Percentiles rank a stretch among this genome's conserved stretches.
Evolutionary conservation across 2,329 filamentous ascomycete genomes (phyloP).

Genomic region (Ambrosiella beaveri): DNA sequence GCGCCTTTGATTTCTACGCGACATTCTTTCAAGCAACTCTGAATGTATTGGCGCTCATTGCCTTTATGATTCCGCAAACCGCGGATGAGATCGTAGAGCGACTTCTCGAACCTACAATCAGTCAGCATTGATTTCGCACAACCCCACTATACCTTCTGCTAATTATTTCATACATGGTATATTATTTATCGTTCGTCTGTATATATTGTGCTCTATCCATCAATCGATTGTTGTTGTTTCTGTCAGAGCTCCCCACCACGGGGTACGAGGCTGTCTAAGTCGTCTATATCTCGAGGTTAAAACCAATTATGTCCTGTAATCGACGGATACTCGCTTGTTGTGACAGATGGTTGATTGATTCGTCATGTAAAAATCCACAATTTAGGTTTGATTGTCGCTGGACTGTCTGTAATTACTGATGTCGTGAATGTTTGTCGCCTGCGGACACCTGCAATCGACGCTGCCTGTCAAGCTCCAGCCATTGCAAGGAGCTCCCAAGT

Average conservation of each 20-base stretch:
- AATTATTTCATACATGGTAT: no score
- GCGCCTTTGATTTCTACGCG: slow-evolving; percentile 78
- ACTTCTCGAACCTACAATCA: slow-evolving; percentile 81
- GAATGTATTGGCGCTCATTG: slow-evolving; percentile 86
- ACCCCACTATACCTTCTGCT: no score
- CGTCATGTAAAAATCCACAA: no score
- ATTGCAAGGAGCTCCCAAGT: background rate
- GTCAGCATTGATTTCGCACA: background rate
- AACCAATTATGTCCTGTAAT: background rate
- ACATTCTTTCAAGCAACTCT: slow-evolving; percentile 87
- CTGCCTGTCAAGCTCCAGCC: background rate
- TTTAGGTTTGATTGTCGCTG: background rate
- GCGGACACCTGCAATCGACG: background rate
- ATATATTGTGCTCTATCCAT: background rate
- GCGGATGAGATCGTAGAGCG: slow-evolving; percentile 94
- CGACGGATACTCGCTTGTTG: no score
- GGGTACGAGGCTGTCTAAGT: slow-evolving; percentile 4
- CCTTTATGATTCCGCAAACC: slow-evolving; percentile 92
- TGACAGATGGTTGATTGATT: no score
- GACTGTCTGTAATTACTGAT: no score
- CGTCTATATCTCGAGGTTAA: background rate
- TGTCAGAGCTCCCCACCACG: background rate
- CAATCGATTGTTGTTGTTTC: background rate
- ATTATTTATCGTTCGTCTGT: background rate
- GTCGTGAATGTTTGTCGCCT: background rate